Percentiles rank a stretch among this genome's conserved stretches.
phyloP scores from a whole-genome alignment of 306 rosid genomes.

The Lotus japonicus region DNA sequence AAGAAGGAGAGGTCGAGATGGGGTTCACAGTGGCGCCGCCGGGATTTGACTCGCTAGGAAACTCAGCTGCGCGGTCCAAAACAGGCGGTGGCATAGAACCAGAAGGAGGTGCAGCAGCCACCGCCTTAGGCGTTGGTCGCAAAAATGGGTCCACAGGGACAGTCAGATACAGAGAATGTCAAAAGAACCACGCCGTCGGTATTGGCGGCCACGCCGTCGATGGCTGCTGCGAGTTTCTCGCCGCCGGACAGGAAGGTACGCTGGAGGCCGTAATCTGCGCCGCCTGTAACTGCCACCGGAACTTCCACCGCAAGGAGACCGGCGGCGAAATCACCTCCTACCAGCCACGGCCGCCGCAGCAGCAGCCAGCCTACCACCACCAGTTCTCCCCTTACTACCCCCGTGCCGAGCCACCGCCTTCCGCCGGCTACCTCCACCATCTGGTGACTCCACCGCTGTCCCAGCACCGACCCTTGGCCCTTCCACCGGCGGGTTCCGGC shows the following conservation, averaged over 20 bases:
- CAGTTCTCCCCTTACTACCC: constrained; percentile 46
- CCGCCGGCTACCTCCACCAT: constrained; percentile 50
- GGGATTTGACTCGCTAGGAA: constrained; percentile 37
- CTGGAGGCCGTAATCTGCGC: constrained; percentile 81
- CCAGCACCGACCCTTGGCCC: constrained; percentile 44
- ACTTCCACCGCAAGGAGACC: constrained; percentile 73
- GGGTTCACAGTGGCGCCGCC: constrained; percentile 31
- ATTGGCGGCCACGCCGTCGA: constrained; percentile 76
- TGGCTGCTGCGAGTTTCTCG: constrained; percentile 80
- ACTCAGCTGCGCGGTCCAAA: constrained; percentile 27
- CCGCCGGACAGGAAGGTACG: constrained; percentile 71
- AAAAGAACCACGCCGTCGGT: constrained; percentile 69
- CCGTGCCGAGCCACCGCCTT: constrained; percentile 31
- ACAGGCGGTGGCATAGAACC: background rate
- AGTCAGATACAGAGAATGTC: constrained; percentile 66
- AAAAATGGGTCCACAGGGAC: constrained; percentile 10
- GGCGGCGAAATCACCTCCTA: constrained; percentile 15
- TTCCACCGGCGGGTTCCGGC: constrained; percentile 36
- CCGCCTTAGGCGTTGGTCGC: background rate
- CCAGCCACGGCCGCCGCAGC: background rate
- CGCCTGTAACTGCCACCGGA: constrained; percentile 90
- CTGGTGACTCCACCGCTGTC: constrained; percentile 22
- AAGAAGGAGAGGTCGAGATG: constrained; percentile 41
- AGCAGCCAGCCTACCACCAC: constrained; percentile 9
- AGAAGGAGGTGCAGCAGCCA: constrained; percentile 1